phyloP scores from a whole-genome alignment of 306 rosid genomes.

The Comarum palustre region DNA sequence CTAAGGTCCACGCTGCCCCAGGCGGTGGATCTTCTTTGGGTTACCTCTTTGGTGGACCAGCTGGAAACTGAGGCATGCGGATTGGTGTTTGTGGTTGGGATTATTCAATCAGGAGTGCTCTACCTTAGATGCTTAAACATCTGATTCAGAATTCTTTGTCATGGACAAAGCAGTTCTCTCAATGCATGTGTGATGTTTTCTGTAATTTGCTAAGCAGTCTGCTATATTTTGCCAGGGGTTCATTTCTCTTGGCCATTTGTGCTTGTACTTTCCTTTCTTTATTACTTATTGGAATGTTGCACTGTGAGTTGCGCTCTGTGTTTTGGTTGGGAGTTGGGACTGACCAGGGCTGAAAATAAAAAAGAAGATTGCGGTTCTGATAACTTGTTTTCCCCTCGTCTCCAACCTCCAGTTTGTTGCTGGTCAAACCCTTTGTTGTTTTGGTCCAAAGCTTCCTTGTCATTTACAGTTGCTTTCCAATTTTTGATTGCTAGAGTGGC shows the following conservation, averaged over 20 bases:
- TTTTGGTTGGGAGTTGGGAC: neutral
- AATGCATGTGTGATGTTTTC: slow-evolving; percentile 33
- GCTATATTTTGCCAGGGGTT: neutral
- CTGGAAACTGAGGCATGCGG: slow-evolving; percentile 53
- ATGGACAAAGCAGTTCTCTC: slow-evolving; percentile 33
- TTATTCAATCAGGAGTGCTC: slow-evolving; percentile 43
- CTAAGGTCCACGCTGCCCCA: slow-evolving; percentile 96
- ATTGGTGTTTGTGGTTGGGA: slow-evolving; percentile 40
- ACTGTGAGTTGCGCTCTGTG: neutral
- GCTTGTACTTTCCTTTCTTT: neutral
- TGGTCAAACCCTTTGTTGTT: neutral
- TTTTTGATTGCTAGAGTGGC: neutral
- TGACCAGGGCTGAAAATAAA: no score
- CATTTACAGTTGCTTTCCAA: neutral
- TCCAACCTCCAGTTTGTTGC: neutral
- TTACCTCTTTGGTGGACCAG: slow-evolving; percentile 80
- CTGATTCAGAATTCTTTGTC: slow-evolving; percentile 35
- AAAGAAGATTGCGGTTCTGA: no score
- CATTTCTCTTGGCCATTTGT: neutral
- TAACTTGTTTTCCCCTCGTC: neutral
- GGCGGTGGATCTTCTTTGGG: slow-evolving; percentile 96
- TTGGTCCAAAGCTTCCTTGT: neutral
- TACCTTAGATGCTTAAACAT: slow-evolving; percentile 52
- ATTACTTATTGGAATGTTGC: neutral
- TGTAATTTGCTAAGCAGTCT: slow-evolving; percentile 3